Conservation (phyloP, 306 rosid species). For the Quercus bicolor region DNA sequence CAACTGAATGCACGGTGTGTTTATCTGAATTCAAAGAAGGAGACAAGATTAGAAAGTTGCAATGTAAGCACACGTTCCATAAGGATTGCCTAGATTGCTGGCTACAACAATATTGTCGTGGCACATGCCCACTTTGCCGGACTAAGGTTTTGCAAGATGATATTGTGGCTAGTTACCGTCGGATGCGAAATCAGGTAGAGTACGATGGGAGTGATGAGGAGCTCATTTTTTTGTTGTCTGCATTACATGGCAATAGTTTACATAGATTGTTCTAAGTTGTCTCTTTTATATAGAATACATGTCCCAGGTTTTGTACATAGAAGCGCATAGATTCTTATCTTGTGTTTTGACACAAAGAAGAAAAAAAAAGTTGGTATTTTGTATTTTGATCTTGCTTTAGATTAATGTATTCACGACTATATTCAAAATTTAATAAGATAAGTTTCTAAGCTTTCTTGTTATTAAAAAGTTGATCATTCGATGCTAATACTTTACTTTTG, state of each 20-base stretch:
- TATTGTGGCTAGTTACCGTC: constrained; percentile 43
- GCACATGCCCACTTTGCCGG: constrained; percentile 95
- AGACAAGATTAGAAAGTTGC: constrained; percentile 57
- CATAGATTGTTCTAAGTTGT: constrained; percentile 44
- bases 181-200: constrained; percentile 59
- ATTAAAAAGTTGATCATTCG: background rate
- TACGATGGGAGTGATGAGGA: constrained; percentile 52
- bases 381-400: background rate
- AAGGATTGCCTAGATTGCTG: constrained; percentile 78
- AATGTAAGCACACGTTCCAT: constrained; percentile 78
- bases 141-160: constrained; percentile 66
- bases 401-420: background rate
- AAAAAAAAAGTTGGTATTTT: background rate
- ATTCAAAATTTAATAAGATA: background rate
- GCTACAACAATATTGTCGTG: constrained; percentile 57
- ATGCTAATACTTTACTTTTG: background rate
- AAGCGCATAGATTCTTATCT: background rate
- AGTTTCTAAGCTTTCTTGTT: background rate
- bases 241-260: constrained; percentile 49
- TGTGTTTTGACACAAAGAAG: background rate
- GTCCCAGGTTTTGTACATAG: background rate
- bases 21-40: constrained; percentile 74
- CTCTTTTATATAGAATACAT: background rate
- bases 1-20: constrained; percentile 70
- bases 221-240: constrained; percentile 49